These are phyloP conservation scores for Fistulinella cinereoalba DNA, from an alignment of 1,284 basidiomycete genomes.

Conservation along the genomic window DNA sequence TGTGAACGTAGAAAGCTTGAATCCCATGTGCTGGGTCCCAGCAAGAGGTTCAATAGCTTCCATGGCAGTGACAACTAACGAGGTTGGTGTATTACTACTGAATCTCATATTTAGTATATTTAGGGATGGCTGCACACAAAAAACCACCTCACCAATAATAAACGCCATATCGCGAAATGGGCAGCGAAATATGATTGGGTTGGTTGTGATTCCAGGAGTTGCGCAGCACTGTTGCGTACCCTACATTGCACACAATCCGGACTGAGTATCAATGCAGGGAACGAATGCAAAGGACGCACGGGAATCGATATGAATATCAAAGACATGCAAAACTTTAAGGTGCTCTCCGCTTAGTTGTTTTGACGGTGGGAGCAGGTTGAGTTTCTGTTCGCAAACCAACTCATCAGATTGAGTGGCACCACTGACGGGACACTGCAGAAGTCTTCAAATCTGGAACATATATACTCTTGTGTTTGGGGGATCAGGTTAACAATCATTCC, in stretches of 20 bases:
- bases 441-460: constrained; percentile 22
- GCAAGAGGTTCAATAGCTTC: constrained; percentile 64
- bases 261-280: not conserved
- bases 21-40: constrained; percentile 53
- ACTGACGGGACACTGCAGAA: constrained; percentile 49
- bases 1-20: constrained; percentile 67
- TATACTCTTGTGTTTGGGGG: not conserved
- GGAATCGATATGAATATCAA: constrained; percentile 73
- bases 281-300: constrained; percentile 33
- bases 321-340: constrained; percentile 70
- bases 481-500: not conserved
- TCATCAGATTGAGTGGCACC: constrained; percentile 46
- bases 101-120: not conserved
- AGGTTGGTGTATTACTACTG: constrained; percentile 60
- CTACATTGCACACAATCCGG: constrained; percentile 37
- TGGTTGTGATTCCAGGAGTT: constrained; percentile 46
- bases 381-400: constrained; percentile 65
- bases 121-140: not conserved
- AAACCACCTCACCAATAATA: constrained; percentile 47
- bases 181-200: constrained; percentile 45
- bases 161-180: constrained; percentile 61
- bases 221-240: constrained; percentile 73
- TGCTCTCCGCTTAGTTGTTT: constrained; percentile 56
- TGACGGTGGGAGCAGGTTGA: constrained; percentile 52
- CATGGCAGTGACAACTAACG: constrained; percentile 56